A percentile compares a stretch with the other conserved stretches of the same genome.
Evolutionary conservation across 129 eudicot genomes (phyloP).

Genomic region (carrot (Daucus carota)): DH1_v3.0 NC_030387.2:35161001-35161500

Average conservation of each 20-base stretch:
- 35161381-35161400: constrained; percentile 62
- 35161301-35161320: constrained; percentile 63
- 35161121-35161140: neutral
- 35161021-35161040: neutral
- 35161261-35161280: neutral
- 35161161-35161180: neutral
- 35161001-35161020: neutral
- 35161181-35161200: neutral
- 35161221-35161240: neutral
- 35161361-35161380: constrained; percentile 64
- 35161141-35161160: neutral
- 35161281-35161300: neutral
- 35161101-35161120: neutral
- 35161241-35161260: neutral
- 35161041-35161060: too few species aligned
- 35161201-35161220: neutral
- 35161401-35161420: constrained; percentile 64
- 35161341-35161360: constrained; percentile 66
- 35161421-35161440: constrained; percentile 56
- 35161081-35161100: neutral
- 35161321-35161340: constrained; percentile 88
- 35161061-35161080: too few species aligned
- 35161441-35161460: constrained; percentile 41
- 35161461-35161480: constrained; percentile 36
- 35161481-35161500: constrained; percentile 48